Conservation (phyloP, 176 grass and related monocot species). For the Avena insularis region DNA sequence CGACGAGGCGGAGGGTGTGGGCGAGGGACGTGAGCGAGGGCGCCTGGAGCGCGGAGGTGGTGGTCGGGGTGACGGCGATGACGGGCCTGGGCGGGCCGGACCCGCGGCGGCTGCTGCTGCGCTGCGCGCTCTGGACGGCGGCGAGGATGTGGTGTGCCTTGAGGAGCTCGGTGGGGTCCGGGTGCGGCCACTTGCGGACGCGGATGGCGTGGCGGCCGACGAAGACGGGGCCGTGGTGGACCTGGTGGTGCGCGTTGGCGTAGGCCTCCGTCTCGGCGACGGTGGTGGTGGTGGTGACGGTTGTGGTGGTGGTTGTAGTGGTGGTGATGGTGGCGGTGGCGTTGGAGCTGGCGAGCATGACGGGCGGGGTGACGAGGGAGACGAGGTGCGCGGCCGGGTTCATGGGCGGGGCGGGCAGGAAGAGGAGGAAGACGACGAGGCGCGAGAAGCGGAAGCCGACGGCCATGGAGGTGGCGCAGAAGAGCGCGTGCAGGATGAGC, state of each 20-base stretch:
- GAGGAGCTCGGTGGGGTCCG: slow-evolving; percentile 70
- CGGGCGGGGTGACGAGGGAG: slow-evolving; percentile 46
- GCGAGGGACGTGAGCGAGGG: slow-evolving; percentile 61
- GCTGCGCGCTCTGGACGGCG: slow-evolving; percentile 74
- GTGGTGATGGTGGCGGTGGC: slow-evolving; percentile 53
- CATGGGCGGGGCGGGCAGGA: slow-evolving; percentile 64
- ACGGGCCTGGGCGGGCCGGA: slow-evolving; percentile 41
- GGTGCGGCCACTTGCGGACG: slow-evolving; percentile 74
- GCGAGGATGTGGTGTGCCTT: slow-evolving; percentile 78
- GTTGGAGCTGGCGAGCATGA: slow-evolving; percentile 48
- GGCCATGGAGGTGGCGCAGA: slow-evolving; percentile 80
- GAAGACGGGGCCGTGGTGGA: slow-evolving; percentile 62
- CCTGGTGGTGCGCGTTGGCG: slow-evolving; percentile 44
- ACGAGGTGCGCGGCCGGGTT: slow-evolving; percentile 40
- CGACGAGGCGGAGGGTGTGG: slow-evolving; percentile 68
- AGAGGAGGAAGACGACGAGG: slow-evolving; percentile 87
- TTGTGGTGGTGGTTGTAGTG: not conserved
- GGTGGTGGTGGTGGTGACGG: slow-evolving; percentile 43
- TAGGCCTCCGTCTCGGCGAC: slow-evolving; percentile 34
- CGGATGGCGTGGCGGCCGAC: slow-evolving; percentile 87
- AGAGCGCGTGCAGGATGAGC: slow-evolving; percentile 83
- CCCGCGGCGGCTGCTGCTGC: slow-evolving; percentile 41
- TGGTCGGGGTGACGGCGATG: slow-evolving; percentile 69
- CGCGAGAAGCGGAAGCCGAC: slow-evolving; percentile 96
- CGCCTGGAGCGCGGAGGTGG: slow-evolving; percentile 53